Evolutionary conservation across 192 early-diverging fungal species (phyloP), one percentile per base, ranked within the genome.

Genomic region (Backusella tuberculispora): DNA sequence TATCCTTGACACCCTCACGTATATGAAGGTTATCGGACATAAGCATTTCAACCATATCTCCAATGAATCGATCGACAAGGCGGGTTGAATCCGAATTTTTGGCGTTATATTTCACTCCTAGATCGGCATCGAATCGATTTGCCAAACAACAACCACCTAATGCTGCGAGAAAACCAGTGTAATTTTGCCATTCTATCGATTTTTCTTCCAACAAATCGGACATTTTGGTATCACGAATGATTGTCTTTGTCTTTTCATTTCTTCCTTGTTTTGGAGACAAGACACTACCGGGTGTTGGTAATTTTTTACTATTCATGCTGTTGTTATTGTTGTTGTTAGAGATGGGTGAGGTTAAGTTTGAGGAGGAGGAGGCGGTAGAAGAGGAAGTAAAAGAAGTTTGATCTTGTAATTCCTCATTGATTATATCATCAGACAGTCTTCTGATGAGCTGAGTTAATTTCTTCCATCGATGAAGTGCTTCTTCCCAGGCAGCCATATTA

Each of bases 401-500:
- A 65, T 64, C 60, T 7, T 17, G 29, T 5, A 14, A 15, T 13
- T 65, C 44, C 13, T 74, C 73, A 42, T 74, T 66, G 13, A 37
- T 15, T 7, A 67, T n/a, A 43, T 72, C 76, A 19, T 77, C 76
- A n/a, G 67, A 37, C 14, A 70, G 38, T n/a, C 69, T 56, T 53
- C 53, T 44, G n/a, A 77, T 71, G 1, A 41, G 12, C 10, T 71
- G 64, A 13, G 80, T 90, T 26, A 94, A 78, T 2, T 75, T 76
- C 69, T 87, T 87, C 94, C 94, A 95, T 6, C 90, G 83, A 42
- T 83, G 78, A 73, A 88, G 95, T 10, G 91, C 83, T 75, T 95
- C 93, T 74, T 93, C 92, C 91, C 92, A 95, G 4, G 93, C 93
- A 0, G 86, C 89, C 69, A 94, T 78, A 72, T 88, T 92, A 34